Evolutionary conservation across 2,329 filamentous ascomycete genomes (phyloP).

Genomic region (Fusarium siculi): DNA sequence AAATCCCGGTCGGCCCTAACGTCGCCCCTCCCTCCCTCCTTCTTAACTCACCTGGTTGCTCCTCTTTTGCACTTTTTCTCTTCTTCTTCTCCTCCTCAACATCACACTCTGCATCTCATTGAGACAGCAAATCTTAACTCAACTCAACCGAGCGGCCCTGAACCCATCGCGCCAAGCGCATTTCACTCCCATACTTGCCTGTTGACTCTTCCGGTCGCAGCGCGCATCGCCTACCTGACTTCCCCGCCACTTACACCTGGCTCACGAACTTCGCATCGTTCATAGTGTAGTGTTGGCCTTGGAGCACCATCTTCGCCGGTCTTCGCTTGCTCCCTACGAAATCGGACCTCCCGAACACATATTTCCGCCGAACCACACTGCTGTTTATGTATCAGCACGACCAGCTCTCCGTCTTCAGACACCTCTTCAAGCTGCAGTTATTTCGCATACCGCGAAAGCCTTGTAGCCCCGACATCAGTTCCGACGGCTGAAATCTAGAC

Average conservation of each 20-base stretch:
- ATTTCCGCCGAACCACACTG: slow-evolving; percentile 50
- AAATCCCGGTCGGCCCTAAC: slow-evolving; percentile 44
- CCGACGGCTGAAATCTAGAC: slow-evolving; percentile 82
- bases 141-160: slow-evolving; percentile 23
- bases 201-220: slow-evolving; percentile 45
- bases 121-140: slow-evolving; percentile 34
- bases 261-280: slow-evolving; percentile 19
- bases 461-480: slow-evolving; percentile 88
- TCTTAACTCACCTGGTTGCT: slow-evolving; percentile 38
- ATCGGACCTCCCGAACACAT: slow-evolving; percentile 45
- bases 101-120: slow-evolving; percentile 39
- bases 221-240: slow-evolving; percentile 30
- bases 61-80: slow-evolving; percentile 30
- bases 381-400: slow-evolving; percentile 99
- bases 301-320: slow-evolving; percentile 23
- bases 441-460: slow-evolving; percentile 96
- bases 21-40: slow-evolving; percentile 38
- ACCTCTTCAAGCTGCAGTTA: slow-evolving; percentile 95
- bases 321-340: slow-evolving; percentile 27
- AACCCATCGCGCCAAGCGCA: slow-evolving; percentile 37
- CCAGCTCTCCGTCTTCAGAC: slow-evolving; percentile 88
- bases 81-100: slow-evolving; percentile 32
- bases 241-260: slow-evolving; percentile 12
- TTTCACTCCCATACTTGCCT: slow-evolving; percentile 32
- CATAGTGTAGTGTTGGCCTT: slow-evolving; percentile 30